phyloP scores from a whole-genome alignment of 441 rosid species.

The Cnidoscolus chayamansa region DNA sequence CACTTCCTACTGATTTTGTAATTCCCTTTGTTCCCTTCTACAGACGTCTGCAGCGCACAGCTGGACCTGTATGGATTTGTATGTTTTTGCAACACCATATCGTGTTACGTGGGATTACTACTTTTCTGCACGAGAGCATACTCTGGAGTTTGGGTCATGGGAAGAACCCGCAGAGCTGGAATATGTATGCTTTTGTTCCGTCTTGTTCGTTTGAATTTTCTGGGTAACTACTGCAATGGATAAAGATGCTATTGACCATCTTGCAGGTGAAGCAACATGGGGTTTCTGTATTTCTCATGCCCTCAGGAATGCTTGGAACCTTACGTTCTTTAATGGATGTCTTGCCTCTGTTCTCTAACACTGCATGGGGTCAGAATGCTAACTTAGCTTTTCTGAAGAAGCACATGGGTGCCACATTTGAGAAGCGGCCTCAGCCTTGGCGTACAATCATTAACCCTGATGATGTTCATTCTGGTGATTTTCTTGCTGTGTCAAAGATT shows the following conservation, averaged over 20 bases:
- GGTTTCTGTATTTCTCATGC: slow-evolving; percentile 90
- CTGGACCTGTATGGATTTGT: slow-evolving; percentile 94
- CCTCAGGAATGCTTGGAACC: slow-evolving; percentile 88
- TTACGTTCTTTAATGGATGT: slow-evolving; percentile 72
- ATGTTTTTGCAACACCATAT: slow-evolving; percentile 96
- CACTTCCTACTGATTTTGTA: not conserved
- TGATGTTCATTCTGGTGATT: slow-evolving; percentile 83
- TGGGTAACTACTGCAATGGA: slow-evolving; percentile 3
- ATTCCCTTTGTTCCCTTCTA: slow-evolving; percentile 4
- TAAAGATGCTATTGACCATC: slow-evolving; percentile 11
- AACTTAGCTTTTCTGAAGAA: slow-evolving; percentile 71
- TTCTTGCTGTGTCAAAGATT: slow-evolving; percentile 86
- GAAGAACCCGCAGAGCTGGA: slow-evolving; percentile 84
- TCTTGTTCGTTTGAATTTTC: slow-evolving; percentile 5
- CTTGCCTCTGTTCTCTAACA: slow-evolving; percentile 80
- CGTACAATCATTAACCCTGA: slow-evolving; percentile 48
- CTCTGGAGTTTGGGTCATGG: slow-evolving; percentile 79
- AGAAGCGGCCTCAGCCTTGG: slow-evolving; percentile 81
- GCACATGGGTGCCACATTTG: slow-evolving; percentile 89
- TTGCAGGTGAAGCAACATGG: slow-evolving; percentile 85
- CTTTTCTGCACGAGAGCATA: slow-evolving; percentile 72
- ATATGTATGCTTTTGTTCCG: slow-evolving; percentile 47
- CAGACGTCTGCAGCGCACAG: slow-evolving; percentile 87
- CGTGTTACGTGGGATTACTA: slow-evolving; percentile 94
- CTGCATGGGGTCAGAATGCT: slow-evolving; percentile 81